Evolutionary conservation across 2,329 filamentous ascomycete genomes (phyloP).

Genomic region (Scortechinia acanthostroma): DNA sequence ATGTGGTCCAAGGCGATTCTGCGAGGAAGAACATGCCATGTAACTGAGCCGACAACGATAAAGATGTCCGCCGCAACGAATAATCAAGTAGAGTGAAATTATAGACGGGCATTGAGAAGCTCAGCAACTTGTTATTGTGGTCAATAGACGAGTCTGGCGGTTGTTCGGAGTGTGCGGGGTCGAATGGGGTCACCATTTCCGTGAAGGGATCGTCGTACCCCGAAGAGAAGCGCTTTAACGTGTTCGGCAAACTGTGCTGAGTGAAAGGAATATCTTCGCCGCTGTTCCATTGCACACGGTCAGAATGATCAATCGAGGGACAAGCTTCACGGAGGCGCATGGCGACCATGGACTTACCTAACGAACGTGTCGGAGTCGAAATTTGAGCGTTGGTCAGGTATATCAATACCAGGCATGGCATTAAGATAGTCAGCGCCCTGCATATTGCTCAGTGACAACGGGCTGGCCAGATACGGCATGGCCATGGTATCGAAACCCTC

Average conservation of each 20-base stretch:
- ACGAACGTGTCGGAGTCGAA: constrained; percentile 53
- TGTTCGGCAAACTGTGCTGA: constrained; percentile 24
- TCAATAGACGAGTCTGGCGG: constrained; percentile 50
- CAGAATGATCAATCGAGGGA: no score
- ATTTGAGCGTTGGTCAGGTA: constrained; percentile 48
- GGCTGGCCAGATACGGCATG: constrained; percentile 50
- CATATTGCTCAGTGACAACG: constrained; percentile 43
- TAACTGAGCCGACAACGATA: constrained; percentile 53
- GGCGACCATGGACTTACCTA: no score
- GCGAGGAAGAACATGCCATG: constrained; percentile 67
- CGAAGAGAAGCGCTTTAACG: constrained; percentile 37
- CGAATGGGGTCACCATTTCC: constrained; percentile 30
- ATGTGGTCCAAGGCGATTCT: constrained; percentile 40
- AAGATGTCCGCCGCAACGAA: constrained; percentile 41
- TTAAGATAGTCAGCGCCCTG: constrained; percentile 32
- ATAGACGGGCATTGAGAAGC: background rate
- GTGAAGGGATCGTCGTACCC: constrained; percentile 32
- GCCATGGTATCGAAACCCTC: constrained; percentile 52
- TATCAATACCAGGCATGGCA: constrained; percentile 40
- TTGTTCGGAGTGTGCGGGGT: constrained; percentile 30
- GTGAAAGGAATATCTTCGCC: constrained; percentile 42
- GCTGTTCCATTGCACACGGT: no score
- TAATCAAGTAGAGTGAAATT: constrained; percentile 49
- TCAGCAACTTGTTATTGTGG: constrained; percentile 40
- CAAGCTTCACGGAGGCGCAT: no score